phyloP scores from a whole-genome alignment of 2,329 filamentous ascomycete species.

The Simplicillium aogashimaense region DNA sequence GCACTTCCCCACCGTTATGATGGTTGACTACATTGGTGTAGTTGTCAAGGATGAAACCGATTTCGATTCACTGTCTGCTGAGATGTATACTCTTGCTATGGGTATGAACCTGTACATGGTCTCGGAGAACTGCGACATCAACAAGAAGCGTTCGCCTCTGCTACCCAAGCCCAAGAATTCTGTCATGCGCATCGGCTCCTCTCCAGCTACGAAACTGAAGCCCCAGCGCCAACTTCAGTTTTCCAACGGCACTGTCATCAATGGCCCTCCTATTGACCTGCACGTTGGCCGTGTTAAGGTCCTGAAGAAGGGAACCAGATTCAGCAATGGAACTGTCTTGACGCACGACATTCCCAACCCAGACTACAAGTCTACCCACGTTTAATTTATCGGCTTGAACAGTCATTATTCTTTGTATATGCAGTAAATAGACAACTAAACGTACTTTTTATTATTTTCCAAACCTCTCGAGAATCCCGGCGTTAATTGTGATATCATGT shows the following conservation, averaged over 20 bases:
- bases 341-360: slow-evolving; percentile 11
- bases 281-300: background rate
- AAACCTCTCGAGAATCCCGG: too few species aligned
- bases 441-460: too few species aligned
- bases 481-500: too few species aligned
- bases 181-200: background rate
- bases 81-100: slow-evolving; percentile 17
- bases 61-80: slow-evolving; percentile 17
- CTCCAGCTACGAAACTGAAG: background rate
- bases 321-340: slow-evolving; percentile 1
- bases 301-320: background rate
- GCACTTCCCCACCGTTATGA: slow-evolving; percentile 17
- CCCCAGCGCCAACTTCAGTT: too few species aligned
- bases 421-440: too few species aligned
- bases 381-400: too few species aligned
- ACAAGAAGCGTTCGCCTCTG: slow-evolving; percentile 11
- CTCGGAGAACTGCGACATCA: slow-evolving; percentile 20
- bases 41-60: slow-evolving; percentile 11
- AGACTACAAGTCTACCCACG: slow-evolving; percentile 1
- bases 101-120: slow-evolving; percentile 18
- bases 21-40: slow-evolving; percentile 19
- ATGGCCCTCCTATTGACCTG: background rate
- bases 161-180: slow-evolving; percentile 2
- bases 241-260: background rate
- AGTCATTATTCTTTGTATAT: too few species aligned